phyloP scores from a whole-genome alignment of 1,139 yeast genomes.

The Pichia sp. region DNA sequence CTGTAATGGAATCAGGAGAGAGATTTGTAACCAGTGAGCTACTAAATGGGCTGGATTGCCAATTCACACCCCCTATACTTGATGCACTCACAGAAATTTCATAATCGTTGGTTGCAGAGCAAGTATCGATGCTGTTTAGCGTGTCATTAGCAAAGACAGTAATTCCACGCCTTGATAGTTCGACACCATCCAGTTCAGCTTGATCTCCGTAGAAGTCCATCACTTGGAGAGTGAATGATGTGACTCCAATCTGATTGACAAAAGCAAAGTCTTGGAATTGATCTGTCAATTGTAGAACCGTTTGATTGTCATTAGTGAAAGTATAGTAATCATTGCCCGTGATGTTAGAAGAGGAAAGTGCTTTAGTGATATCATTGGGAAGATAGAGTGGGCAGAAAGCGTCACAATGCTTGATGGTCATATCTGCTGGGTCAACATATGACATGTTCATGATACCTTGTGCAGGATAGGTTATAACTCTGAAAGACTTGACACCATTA shows the following conservation, averaged over 20 bases:
- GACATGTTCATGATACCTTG: slow-evolving; percentile 90
- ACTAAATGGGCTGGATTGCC: slow-evolving; percentile 26
- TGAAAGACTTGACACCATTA: slow-evolving; percentile 55
- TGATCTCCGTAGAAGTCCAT: slow-evolving; percentile 61
- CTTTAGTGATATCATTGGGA: slow-evolving; percentile 25
- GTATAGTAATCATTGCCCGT: slow-evolving; percentile 10
- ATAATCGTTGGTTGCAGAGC: slow-evolving; percentile 19
- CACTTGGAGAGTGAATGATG: slow-evolving; percentile 57
- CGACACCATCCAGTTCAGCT: slow-evolving; percentile 68
- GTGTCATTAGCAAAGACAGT: slow-evolving; percentile 69
- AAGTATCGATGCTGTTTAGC: slow-evolving; percentile 59
- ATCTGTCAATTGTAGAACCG: slow-evolving; percentile 18
- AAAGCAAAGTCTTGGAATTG: slow-evolving; percentile 76
- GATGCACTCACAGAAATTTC: slow-evolving; percentile 14
- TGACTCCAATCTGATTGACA: slow-evolving; percentile 60
- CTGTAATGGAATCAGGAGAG: slow-evolving; percentile 27
- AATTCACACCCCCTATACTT: slow-evolving; percentile 24
- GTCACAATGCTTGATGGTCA: slow-evolving; percentile 57
- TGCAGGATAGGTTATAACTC: slow-evolving; percentile 72
- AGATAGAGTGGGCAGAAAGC: slow-evolving; percentile 73
- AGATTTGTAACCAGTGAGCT: slow-evolving; percentile 32
- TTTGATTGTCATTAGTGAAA: slow-evolving; percentile 14
- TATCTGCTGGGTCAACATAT: slow-evolving; percentile 67
- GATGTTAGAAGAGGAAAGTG: slow-evolving; percentile 15
- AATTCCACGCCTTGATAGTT: slow-evolving; percentile 60